Evolutionary conservation across 73 alveolate genomes (phyloP), one percentile per base, ranked within the genome.

Genomic region (Paramecium caudatum): DNA sequence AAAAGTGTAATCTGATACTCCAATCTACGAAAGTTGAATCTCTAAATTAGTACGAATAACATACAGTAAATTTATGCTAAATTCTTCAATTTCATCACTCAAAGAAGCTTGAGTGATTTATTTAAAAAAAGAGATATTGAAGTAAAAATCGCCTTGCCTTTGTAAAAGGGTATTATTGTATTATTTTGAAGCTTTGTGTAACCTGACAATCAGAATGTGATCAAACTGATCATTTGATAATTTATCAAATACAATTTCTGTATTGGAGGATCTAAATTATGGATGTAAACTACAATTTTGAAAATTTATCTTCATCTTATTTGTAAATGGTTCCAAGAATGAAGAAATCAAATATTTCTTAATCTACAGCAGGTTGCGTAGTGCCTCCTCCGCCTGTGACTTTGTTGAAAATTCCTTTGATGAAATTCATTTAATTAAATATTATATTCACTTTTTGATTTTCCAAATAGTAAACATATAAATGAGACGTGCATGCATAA

Each of bases 221-320:
- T 65, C 83, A 16, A 33, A 65, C 9, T 36, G 33, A 13, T 65
- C 83, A 65, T 65, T 65, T 36, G 30, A 3, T 36, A 65, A 65
- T 32, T 65, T 65, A 13, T 65, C 83, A 65, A 65, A 65, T 65
- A 65, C 61, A 65, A 65, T 25, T 65, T 65, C 83, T 65, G 83
- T 65, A 36, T 65, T 65, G 7, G 47, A 33, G 16, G 83, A 65
- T 65, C 83, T 65, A 32, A 33, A 1, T 36, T 33, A 33, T 3
- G 10, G 30, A 27, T 9, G 4, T n/a, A 0, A 65, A 15, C 15
- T 65, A 65, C 83, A 65, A 32, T 33, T 55, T 55, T 2, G 80
- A 27, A 21, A 27, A 55, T 10, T 23, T 55, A 23, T 37, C 80
- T 1, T 55, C 80, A 55, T 55, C 80, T 10, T 55, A 5, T 23